These are phyloP conservation scores for Vanilla planifolia DNA, from an alignment of 106 monocot species.

Conservation along the genomic window DNA sequence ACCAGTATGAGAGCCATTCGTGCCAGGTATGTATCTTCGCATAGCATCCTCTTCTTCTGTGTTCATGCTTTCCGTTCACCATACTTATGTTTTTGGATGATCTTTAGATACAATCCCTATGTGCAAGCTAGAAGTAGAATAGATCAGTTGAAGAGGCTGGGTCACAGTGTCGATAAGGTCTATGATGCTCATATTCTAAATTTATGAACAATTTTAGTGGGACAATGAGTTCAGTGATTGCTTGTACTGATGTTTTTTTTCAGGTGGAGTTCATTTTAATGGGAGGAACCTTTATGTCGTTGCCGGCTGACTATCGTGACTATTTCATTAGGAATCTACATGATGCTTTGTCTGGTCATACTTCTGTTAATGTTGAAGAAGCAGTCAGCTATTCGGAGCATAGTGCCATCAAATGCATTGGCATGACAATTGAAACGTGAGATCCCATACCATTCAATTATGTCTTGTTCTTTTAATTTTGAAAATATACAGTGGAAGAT, in stretches of 20 bases:
- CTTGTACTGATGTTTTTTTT: background rate
- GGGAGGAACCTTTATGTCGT: conserved; percentile 99
- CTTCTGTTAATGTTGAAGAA: conserved; percentile 96
- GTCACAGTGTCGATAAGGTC: conserved; percentile 99
- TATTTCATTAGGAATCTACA: conserved; percentile 97
- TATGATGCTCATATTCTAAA: conserved; percentile 5
- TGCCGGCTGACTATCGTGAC: conserved; percentile 97
- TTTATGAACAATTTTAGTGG: background rate
- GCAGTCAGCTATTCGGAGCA: conserved; percentile 95
- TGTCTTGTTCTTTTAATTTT: background rate
- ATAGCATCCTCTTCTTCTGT: background rate
- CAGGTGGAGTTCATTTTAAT: conserved; percentile 99
- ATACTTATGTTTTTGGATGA: background rate
- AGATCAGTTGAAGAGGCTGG: conserved; percentile 95
- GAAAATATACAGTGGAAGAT: background rate
- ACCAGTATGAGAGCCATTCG: conserved; percentile 99
- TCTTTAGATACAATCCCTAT: conserved; percentile 88
- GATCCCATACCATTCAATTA: conserved; percentile 7
- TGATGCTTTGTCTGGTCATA: conserved; percentile 97
- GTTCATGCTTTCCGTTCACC: background rate
- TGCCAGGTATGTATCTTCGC: conserved; percentile 53
- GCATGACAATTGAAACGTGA: conserved; percentile 99
- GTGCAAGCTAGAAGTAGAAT: conserved; percentile 98
- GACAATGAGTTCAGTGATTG: background rate
- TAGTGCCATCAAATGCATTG: conserved; percentile 85